These are phyloP conservation scores for Erythrophleum ivorense DNA, from an alignment of 331 rosid genomes.

Conservation along the genomic window DNA sequence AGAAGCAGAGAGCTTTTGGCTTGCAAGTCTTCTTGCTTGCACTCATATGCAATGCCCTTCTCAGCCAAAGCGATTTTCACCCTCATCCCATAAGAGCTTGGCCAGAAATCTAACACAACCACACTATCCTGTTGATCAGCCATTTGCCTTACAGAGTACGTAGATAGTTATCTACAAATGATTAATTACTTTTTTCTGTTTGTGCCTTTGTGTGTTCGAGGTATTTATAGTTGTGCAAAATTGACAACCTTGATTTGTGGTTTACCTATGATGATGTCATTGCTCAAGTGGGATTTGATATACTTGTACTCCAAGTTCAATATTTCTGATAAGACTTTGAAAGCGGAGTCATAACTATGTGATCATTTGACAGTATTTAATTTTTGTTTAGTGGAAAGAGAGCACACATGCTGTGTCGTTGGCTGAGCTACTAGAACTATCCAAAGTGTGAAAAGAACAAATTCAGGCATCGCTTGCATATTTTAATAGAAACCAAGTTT, in stretches of 20 bases:
- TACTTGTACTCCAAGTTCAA: slow-evolving; percentile 32
- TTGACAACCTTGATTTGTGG: background rate
- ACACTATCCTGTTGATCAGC: slow-evolving; percentile 30
- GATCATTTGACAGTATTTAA: background rate
- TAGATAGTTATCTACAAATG: background rate
- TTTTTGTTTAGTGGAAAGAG: slow-evolving; percentile 1
- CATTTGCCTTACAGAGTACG: slow-evolving; percentile 22
- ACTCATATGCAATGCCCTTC: slow-evolving; percentile 49
- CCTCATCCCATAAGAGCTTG: slow-evolving; percentile 60
- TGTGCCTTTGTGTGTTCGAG: slow-evolving; percentile 1
- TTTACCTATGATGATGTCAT: slow-evolving; percentile 17
- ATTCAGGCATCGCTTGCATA: background rate
- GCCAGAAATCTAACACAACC: slow-evolving; percentile 58
- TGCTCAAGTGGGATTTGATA: slow-evolving; percentile 36
- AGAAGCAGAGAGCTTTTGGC: slow-evolving; percentile 48
- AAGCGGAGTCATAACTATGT: background rate
- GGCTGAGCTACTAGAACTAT: background rate
- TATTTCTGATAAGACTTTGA: background rate
- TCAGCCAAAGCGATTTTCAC: slow-evolving; percentile 54
- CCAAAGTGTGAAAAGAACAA: slow-evolving; percentile 46
- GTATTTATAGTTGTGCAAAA: slow-evolving; percentile 43
- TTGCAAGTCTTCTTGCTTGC: slow-evolving; percentile 45
- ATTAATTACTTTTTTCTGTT: background rate
- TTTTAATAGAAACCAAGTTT: slow-evolving; percentile 36
- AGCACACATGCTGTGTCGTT: background rate